These are phyloP conservation scores for Peronosclerospora sorghi DNA, from an alignment of 352 stramenopile genomes.

Conservation along the genomic window DNA sequence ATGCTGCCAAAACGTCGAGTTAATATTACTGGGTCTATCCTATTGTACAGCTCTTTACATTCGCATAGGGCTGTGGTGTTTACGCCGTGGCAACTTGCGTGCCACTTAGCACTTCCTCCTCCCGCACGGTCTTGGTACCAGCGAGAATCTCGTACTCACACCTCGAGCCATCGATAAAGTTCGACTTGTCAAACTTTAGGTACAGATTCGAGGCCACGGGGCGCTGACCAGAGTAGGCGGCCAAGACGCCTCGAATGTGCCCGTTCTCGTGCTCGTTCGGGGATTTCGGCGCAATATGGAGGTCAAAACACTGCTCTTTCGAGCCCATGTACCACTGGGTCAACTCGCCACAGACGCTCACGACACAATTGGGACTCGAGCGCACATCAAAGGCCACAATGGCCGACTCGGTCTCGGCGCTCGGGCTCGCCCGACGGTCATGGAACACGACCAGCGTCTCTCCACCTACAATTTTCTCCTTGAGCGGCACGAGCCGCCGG, in stretches of 20 bases:
- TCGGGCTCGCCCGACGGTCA: conserved; percentile 26
- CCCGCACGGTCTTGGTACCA: conserved; percentile 46
- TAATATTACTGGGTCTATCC: conserved; percentile 42
- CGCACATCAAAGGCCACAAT: conserved; percentile 62
- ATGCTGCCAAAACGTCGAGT: conserved; percentile 14
- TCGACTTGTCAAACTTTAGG: conserved; percentile 68
- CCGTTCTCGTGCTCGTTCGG: conserved; percentile 37
- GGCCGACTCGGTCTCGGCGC: conserved; percentile 38
- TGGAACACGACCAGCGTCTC: conserved; percentile 65
- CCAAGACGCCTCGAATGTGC: conserved; percentile 56
- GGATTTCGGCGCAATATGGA: conserved; percentile 60
- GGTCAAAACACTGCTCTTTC: conserved; percentile 58
- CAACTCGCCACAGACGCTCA: conserved; percentile 54
- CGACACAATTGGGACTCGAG: conserved; percentile 57
- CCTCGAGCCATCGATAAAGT: conserved; percentile 56
- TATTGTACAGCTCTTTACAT: conserved; percentile 46
- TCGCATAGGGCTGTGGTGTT: conserved; percentile 15
- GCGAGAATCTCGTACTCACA: conserved; percentile 65
- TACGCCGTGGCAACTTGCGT: conserved; percentile 12
- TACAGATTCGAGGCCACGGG: conserved; percentile 58
- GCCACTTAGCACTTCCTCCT: conserved; percentile 10
- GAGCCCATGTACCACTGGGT: conserved; percentile 53
- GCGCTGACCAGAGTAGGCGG: conserved; percentile 36
- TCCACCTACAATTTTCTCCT: conserved; percentile 45
- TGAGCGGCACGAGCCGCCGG: conserved; percentile 20